Evolutionary conservation across 306 rosid genomes (phyloP).

Genomic region (Morella rubra): DNA sequence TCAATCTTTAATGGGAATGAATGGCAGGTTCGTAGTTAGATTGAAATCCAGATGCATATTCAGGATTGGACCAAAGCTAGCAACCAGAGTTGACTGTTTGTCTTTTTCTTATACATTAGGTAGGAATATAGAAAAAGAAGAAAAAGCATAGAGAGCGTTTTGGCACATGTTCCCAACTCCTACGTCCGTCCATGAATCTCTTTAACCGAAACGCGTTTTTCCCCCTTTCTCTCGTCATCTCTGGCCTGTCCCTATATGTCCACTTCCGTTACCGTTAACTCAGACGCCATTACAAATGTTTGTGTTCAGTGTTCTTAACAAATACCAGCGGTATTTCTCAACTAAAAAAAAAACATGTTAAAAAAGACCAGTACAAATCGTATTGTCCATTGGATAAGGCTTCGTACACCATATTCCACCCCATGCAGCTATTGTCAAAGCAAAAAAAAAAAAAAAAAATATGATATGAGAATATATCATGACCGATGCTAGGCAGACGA

Average conservation of each 20-base stretch:
- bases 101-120: neutral
- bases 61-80: neutral
- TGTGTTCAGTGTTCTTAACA: neutral
- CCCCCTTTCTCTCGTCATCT: neutral
- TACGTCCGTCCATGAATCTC: constrained; percentile 35
- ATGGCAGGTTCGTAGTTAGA: constrained; percentile 27
- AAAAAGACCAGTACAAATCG: no score
- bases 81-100: constrained; percentile 24
- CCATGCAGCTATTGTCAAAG: no score
- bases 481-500: no score
- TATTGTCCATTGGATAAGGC: no score
- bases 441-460: no score
- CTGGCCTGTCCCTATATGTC: neutral
- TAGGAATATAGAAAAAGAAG: neutral
- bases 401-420: no score
- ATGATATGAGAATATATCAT: no score
- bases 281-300: neutral
- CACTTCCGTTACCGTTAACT: constrained; percentile 17
- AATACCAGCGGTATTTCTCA: no score
- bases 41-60: neutral
- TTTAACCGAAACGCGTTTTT: constrained; percentile 41
- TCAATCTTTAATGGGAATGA: neutral
- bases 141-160: constrained; percentile 24
- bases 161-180: constrained; percentile 21
- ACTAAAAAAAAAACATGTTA: no score